Percentiles rank a stretch among this genome's conserved stretches.
Conservation (phyloP, 2,329 filamentous ascomycete genomes). For the Phyllosticta paracitricarpa region DNA sequence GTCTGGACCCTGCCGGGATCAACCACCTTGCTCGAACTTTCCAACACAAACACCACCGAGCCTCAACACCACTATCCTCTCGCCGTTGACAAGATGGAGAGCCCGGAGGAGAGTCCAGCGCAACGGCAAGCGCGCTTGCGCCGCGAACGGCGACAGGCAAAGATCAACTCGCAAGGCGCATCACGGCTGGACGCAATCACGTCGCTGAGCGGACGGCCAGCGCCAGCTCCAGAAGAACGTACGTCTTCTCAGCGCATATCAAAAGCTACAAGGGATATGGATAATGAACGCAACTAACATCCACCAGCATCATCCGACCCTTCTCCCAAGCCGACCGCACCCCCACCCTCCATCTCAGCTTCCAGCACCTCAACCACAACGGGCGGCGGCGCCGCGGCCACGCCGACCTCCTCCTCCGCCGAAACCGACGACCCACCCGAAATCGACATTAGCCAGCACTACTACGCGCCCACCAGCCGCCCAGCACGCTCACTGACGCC, state of each 20-base stretch:
- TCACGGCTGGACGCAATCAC: slow-evolving; percentile 67
- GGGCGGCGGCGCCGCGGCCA: slow-evolving; percentile 15
- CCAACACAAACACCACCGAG: neutral
- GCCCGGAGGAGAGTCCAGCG: slow-evolving; percentile 28
- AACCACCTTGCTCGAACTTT: neutral
- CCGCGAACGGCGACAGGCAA: slow-evolving; percentile 70
- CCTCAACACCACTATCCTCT: neutral
- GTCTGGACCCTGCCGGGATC: neutral
- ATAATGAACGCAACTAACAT: neutral
- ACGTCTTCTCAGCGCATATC: neutral
- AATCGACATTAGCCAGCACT: slow-evolving; percentile 69
- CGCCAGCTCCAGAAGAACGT: slow-evolving; percentile 36
- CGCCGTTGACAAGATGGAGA: neutral
- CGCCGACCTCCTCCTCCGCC: slow-evolving; percentile 21
- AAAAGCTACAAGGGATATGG: neutral
- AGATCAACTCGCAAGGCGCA: slow-evolving; percentile 62
- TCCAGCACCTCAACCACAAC: slow-evolving; percentile 16
- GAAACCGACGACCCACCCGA: slow-evolving; percentile 54
- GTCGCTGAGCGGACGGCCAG: slow-evolving; percentile 47
- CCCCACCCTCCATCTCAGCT: slow-evolving; percentile 15
- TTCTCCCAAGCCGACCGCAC: neutral
- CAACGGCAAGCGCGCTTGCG: slow-evolving; percentile 58
- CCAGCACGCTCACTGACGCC: slow-evolving; percentile 27
- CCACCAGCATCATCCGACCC: neutral
- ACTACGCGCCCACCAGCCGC: slow-evolving; percentile 48